Base-by-base conservation (phyloP, 768 basidiomycete genomes). In the Boletus rufocinnamomeus region DNA sequence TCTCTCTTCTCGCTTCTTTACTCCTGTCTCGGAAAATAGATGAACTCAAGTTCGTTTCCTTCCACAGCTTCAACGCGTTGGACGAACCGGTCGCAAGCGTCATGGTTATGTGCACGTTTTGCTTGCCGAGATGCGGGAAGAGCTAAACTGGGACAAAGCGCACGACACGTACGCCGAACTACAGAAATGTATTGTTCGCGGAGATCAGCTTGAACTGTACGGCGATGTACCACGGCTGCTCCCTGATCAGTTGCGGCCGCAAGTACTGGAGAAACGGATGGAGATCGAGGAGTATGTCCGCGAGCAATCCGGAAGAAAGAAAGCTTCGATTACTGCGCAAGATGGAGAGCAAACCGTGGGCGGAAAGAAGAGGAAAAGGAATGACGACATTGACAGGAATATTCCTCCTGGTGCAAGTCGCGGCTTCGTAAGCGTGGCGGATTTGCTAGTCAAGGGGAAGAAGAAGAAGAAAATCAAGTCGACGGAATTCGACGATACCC, bases 31-130 rank as follows among this genome's bases (percentile, higher is more conserved):
- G 48, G 45, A 38, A 37, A 14, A 28, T 55, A 43, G 53, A 27
- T 28, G 52, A 27, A 45, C 49, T 52, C 57, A 32, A 44, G 19
- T 37, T 53, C 63, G 11, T 50, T 48, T 5, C 32, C 52, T 58
- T 52, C 40, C 35, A 10, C 66, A 98, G 95, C 83, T 99, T 21
- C 97, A 99, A 83, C 89, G 97, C 21, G 83, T 96, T 52, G 97
- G 97, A 50, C 83, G 97, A 54, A 98, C 97, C 0, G 97, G 97
- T 14, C 90, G 97, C 48, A 95, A 95, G 73, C 85, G 93, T 37
- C 84, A 86, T 46, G 97, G 97, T 10, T 76, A 82, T 47, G 90
- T 99, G n/a, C 91, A 95, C 66, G 91, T 95, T 13, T 79, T 99
- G 21, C 86, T 98, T 63, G 86, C 95, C 7, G 91, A 96, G 72